Base-by-base conservation (phyloP, 306 rosid species). In the Cucurbita moschata region DNA sequence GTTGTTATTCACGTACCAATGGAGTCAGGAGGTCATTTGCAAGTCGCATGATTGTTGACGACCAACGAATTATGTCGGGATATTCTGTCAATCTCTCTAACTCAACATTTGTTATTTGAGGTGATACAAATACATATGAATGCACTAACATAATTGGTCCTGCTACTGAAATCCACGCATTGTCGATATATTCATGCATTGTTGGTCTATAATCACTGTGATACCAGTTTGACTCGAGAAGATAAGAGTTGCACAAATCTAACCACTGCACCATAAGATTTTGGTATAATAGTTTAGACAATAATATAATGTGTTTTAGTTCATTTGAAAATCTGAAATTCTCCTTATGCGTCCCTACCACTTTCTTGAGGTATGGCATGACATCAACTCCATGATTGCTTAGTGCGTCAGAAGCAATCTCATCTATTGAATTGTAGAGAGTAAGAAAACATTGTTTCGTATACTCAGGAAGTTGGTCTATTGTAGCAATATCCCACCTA, bases 21-120 rank as follows among this genome's bases (percentile, higher is more conserved):
- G 78, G 71, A 6, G 82, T 74, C 26, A 59, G 56, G 5, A 79
- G 69, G 56, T 79, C 82, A 67, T 79, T 59, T n/a, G 75, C 63
- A 47, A 79, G 82, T 19, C 78, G 72, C 8, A 73, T 19, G 18
- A 78, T 54, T 4, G 19, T 40, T 40, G 65, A 59, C 13, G 65
- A 30, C 18, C 42, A 59, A 12, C 42, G 65, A 59, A 59, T 59
- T 59, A 4, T 69, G 8, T 57, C 15, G 0, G 74, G 42, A 54
- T 63, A 42, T 21, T 63, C 10, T 64, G 23, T 72, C 59, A 73
- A 64, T 39, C 19, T 21, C 15, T 44, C 50, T 23, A 72, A 42
- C 1, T 60, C 74, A 13, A 64, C 23, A 11, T 46, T 6, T 5
- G 23, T 21, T 55, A 66, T 65, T 56, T 74, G 44, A 47, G 42